Base-by-base conservation (phyloP, 805 yeast genomes). In the Yamadazyma insecticola region DNA sequence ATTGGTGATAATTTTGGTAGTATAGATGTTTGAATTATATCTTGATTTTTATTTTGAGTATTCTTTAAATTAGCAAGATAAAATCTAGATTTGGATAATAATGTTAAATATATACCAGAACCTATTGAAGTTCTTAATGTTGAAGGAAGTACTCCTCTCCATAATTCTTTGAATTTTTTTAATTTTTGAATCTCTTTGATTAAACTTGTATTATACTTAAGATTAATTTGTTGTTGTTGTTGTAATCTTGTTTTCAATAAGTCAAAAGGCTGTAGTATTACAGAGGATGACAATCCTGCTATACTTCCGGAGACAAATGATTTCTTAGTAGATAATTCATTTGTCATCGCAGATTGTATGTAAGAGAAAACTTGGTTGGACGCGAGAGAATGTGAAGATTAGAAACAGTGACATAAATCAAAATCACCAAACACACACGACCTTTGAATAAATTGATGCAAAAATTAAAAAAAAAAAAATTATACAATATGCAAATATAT, bases 131-230 rank as follows among this genome's bases (percentile, higher is more conserved):
- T 90, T 37, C 98, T 68, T 16, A 90, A 47, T 0, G 94, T 88
- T 13, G 96, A 85, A 0, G 98, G 96, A 22, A 88, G 47, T 0
- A 96, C 90, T 0, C 98, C 98, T 33, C 96, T 70, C 98, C 98
- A 92, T 23, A 89, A 63, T 30, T 79, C 76, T 28, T 51, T 53
- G 16, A 67, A 34, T 13, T 62, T 54, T 26, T 61, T 50, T 24
- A 66, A 47, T 34, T 63, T 69, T 41, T 57, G 55, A 7, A 81
- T 43, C 28, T 71, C 70, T 32, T 54, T 60, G 10, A 67, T 16
- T 28, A 66, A 43, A 9, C 62, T 52, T 10, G 68, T 48, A 21
- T 52, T 44, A 26, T 42, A 48, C 9, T 26, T 23, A 18, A 43
- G 29, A 25, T 49, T 40, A 13, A 47, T 38, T 10, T 35, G 31